Conservation (phyloP, 768 basidiomycete genomes). For the Russula abietina region DNA sequence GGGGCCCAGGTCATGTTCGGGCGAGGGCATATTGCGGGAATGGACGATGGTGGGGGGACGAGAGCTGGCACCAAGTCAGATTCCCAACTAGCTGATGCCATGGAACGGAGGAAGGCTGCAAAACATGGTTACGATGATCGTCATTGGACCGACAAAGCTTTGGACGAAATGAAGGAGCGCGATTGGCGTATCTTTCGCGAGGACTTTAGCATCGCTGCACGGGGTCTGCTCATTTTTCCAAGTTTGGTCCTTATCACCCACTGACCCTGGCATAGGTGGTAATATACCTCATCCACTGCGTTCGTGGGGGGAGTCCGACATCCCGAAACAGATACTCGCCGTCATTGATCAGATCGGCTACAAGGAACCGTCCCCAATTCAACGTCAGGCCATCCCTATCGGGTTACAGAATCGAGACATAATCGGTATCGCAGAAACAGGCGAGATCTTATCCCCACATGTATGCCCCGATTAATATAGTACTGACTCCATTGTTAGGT, state of each 20-base stretch:
- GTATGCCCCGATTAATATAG: background rate
- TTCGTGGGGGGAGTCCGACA: constrained; percentile 84
- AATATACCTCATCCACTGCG: constrained; percentile 90
- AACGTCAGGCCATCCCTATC: constrained; percentile 98
- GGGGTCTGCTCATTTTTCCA: constrained; percentile 47
- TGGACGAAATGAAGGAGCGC: constrained; percentile 91
- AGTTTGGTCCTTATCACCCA: constrained; percentile 3
- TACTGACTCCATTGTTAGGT: constrained; percentile 42
- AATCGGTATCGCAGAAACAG: constrained; percentile 98
- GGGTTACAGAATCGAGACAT: constrained; percentile 94
- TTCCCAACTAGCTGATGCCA: constrained; percentile 64
- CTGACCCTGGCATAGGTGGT: constrained; percentile 53
- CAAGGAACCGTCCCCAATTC: constrained; percentile 95
- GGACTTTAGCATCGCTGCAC: constrained; percentile 92
- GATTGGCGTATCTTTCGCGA: constrained; percentile 99
- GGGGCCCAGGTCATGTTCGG: constrained; percentile 89
- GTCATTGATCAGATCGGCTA: constrained; percentile 91
- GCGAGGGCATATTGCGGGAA: constrained; percentile 74
- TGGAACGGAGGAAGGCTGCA: constrained; percentile 76
- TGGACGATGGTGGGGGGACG: constrained; percentile 62
- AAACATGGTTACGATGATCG: constrained; percentile 85
- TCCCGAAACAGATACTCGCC: constrained; percentile 71
- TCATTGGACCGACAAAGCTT: constrained; percentile 95
- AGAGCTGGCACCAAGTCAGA: constrained; percentile 34
- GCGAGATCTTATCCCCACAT: constrained; percentile 38